phyloP scores from a whole-genome alignment of 2,329 filamentous ascomycete genomes.

The Alternaria arborescens region DNA sequence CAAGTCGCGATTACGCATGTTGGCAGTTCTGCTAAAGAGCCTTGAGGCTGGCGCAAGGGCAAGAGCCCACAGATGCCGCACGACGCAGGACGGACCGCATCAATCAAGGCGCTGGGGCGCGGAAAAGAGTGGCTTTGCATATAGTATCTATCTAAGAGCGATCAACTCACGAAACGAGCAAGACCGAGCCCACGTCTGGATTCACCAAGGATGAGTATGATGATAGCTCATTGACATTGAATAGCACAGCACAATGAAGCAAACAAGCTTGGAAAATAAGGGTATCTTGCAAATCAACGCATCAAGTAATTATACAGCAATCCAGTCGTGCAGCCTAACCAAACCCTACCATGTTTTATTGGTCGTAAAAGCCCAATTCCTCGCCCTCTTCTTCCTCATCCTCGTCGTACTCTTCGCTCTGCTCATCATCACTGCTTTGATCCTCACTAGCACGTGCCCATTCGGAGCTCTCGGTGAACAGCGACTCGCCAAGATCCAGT shows the following conservation, averaged over 20 bases:
- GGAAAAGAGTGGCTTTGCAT: not conserved
- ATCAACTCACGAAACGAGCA: constrained; percentile 1
- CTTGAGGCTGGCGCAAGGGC: constrained; percentile 3
- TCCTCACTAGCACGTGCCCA: constrained; percentile 48
- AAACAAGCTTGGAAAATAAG: constrained; percentile 6
- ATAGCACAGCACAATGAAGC: constrained; percentile 1
- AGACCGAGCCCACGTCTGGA: not conserved
- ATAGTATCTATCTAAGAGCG: not conserved
- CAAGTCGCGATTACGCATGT: not conserved
- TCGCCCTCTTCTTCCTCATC: constrained; percentile 50
- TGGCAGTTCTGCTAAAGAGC: not conserved
- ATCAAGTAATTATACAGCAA: not conserved
- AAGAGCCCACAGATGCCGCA: constrained; percentile 5
- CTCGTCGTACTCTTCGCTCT: constrained; percentile 38
- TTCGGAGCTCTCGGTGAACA: constrained; percentile 46
- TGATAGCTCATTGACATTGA: constrained; percentile 2
- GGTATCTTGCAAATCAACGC: constrained; percentile 17
- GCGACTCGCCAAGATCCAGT: constrained; percentile 38
- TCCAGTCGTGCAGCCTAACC: not conserved
- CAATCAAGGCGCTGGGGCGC: constrained; percentile 5
- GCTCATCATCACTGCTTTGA: constrained; percentile 32
- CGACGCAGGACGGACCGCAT: not conserved
- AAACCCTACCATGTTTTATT: constrained; percentile 15
- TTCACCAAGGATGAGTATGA: not conserved
- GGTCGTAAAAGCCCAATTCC: constrained; percentile 34